These are phyloP conservation scores for Allium sativum DNA, from an alignment of 106 monocot species.

Conservation along the genomic window DNA sequence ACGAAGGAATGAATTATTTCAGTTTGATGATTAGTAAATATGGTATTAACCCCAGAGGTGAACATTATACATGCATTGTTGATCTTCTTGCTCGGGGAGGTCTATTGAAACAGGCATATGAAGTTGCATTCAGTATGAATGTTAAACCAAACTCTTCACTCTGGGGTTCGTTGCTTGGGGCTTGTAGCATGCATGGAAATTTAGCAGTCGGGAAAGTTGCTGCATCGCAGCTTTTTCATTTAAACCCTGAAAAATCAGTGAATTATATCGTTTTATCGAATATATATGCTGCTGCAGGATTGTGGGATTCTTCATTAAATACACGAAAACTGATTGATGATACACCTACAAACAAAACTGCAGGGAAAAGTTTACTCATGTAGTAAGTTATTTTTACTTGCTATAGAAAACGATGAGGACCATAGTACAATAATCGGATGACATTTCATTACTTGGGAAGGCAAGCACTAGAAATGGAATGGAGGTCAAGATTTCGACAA, in stretches of 20 bases:
- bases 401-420: too few species aligned
- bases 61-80: constrained; percentile 78
- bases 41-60: constrained; percentile 50
- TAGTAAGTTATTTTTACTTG: too few species aligned
- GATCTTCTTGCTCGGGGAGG: constrained; percentile 85
- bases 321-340: constrained; percentile 41
- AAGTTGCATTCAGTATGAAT: constrained; percentile 31
- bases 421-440: too few species aligned
- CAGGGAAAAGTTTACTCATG: constrained; percentile 2
- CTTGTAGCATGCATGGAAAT: constrained; percentile 54
- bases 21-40: constrained; percentile 57
- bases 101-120: constrained; percentile 56
- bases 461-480: too few species aligned
- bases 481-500: too few species aligned
- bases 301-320: constrained; percentile 59
- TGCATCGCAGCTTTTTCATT: constrained; percentile 34
- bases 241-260: constrained; percentile 39
- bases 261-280: constrained; percentile 76
- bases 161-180: constrained; percentile 77
- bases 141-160: constrained; percentile 33
- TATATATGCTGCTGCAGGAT: constrained; percentile 47
- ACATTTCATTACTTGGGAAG: too few species aligned
- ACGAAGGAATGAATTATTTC: constrained; percentile 44
- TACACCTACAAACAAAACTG: constrained; percentile 29
- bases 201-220: constrained; percentile 32